Evolutionary conservation across 495 filamentous ascomycete genomes (phyloP).

Genomic region (Gamarada debralockiae): DNA sequence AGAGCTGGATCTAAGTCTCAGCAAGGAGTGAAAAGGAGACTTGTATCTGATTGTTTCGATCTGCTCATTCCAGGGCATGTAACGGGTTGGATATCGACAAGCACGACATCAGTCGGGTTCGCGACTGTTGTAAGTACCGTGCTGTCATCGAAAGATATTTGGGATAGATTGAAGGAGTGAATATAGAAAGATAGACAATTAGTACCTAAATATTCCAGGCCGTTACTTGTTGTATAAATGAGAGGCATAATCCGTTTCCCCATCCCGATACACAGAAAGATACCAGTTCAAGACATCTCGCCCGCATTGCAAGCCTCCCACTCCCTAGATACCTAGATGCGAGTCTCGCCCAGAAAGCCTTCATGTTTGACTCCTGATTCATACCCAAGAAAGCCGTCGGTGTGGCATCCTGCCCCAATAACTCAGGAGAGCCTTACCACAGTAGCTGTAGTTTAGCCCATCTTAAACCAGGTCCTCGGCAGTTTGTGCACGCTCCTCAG

Average conservation of each 20-base stretch:
- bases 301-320: no score
- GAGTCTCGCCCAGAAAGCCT: no score
- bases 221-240: no score
- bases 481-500: neutral
- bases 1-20: constrained; percentile 10
- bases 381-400: no score
- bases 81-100: constrained; percentile 49
- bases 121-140: constrained; percentile 55
- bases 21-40: constrained; percentile 20
- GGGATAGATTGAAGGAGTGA: constrained; percentile 39
- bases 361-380: no score
- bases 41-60: constrained; percentile 54
- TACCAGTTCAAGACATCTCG: no score
- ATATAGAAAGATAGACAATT: no score
- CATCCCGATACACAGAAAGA: no score
- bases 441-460: neutral
- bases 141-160: constrained; percentile 53
- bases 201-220: no score
- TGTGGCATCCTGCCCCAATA: no score
- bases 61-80: constrained; percentile 49
- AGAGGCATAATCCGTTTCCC: no score
- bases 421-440: neutral
- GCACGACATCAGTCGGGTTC: constrained; percentile 41
- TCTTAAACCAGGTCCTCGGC: neutral
- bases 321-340: no score